A percentile compares a stretch with the other conserved stretches of the same genome.
These are phyloP conservation scores for Dalbergia cochinchinensis DNA, from an alignment of 306 rosid species.

Conservation along the genomic window DNA sequence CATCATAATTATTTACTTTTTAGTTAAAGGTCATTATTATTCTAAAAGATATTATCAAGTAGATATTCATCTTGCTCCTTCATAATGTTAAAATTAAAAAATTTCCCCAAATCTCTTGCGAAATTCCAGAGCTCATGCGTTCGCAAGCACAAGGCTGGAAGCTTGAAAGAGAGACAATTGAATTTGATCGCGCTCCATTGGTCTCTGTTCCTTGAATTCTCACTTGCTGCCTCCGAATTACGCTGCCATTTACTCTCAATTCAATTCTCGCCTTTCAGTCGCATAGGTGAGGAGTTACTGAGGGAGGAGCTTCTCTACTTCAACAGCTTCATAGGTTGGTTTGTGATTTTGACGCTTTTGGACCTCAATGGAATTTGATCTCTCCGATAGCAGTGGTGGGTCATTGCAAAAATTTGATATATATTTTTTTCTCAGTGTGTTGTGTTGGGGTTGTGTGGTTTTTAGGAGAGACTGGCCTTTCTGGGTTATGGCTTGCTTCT, in stretches of 20 bases:
- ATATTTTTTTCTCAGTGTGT: conserved; percentile 5
- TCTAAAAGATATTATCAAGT: not conserved
- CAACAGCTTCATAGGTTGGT: conserved; percentile 40
- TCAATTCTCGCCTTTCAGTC: not conserved
- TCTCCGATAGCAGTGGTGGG: conserved; percentile 89
- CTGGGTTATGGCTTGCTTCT: not conserved
- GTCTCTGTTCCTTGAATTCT: conserved; percentile 25
- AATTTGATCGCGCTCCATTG: conserved; percentile 52
- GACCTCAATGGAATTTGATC: conserved; percentile 70
- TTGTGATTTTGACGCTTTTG: conserved; percentile 45
- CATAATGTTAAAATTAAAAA: conserved; percentile 18
- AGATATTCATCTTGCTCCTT: not conserved
- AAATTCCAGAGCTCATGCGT: conserved; percentile 27
- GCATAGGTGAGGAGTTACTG: not conserved
- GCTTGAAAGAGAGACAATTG: not conserved
- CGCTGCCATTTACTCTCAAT: conserved; percentile 26
- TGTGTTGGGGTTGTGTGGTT: conserved; percentile 1
- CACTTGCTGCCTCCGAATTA: conserved; percentile 23
- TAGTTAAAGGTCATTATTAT: too few relatives aligned
- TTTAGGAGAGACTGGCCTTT: conserved; percentile 9
- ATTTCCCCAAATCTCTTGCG: conserved; percentile 40
- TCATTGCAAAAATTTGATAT: conserved; percentile 4
- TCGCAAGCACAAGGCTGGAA: conserved; percentile 31
- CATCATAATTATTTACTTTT: too few relatives aligned
- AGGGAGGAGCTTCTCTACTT: conserved; percentile 17